Base-by-base conservation (phyloP, 495 filamentous ascomycete species). In the Penicillium macrosclerotiorum region DNA sequence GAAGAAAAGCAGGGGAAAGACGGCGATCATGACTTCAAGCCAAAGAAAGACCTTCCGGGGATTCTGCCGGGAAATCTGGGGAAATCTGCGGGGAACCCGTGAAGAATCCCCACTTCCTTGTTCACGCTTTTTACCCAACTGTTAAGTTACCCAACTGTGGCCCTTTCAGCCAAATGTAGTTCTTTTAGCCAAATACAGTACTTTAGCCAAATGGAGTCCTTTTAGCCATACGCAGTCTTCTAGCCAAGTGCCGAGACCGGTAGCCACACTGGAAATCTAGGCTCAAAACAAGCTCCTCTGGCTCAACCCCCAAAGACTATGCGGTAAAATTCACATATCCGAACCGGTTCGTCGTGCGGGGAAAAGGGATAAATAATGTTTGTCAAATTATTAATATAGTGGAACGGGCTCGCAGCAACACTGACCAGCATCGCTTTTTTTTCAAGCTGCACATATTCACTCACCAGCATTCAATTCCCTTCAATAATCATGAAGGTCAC, bases 21-120 rank as follows among this genome's bases (percentile, higher is more conserved):
- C 32, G 12, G 32, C 16, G 25, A 41, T n/a, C 38, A 39, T 47
- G 44, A 38, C 18, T 46, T 32, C 35, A n/a, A n/a, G n/a, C n/a
- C n/a, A n/a, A n/a, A n/a, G n/a, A n/a, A n/a, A n/a, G n/a, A n/a
- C n/a, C n/a, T n/a, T n/a, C n/a, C n/a, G n/a, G n/a, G n/a, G n/a
- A n/a, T n/a, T 39, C 25, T 31, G 35, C 26, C 36, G 13, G 44
- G 16, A 39, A 33, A 33, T 25, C n/a, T 35, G n/a, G n/a, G n/a
- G n/a, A n/a, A n/a, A n/a, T 47, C 45, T 47, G 45, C 20, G 32
- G 46, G 46, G 46, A 43, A 43, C 36, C 38, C 11, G 31, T 49
- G 46, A 49, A 49, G 46, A 49, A 42, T 42, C 46, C 17, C 37
- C 39, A 36, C 46, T 49, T 42, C 46, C 33, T 38, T 38, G 16